Evolutionary conservation across 768 basidiomycete species (phyloP).

Genomic region (Scleroderma citrinum): DNA sequence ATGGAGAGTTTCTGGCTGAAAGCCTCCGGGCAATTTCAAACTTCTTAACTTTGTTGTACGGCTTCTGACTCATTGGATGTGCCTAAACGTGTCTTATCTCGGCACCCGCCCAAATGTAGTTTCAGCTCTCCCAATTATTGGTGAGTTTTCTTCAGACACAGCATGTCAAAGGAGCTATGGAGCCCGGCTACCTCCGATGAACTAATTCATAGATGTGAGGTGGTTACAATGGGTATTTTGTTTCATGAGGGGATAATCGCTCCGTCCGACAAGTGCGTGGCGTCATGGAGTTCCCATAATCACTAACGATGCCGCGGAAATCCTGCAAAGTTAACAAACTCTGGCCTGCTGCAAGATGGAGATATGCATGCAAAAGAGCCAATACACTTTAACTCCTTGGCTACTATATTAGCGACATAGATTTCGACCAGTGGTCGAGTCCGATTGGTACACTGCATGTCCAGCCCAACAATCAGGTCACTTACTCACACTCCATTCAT

Average conservation of each 20-base stretch:
- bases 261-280: conserved; percentile 10
- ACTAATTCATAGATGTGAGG: too few relatives aligned
- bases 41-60: background rate
- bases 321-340: too few relatives aligned
- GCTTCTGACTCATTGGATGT: background rate
- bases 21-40: conserved; percentile 1
- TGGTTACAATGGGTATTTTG: conserved; percentile 57
- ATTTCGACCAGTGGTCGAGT: too few relatives aligned
- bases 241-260: conserved; percentile 58
- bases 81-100: background rate
- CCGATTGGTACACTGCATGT: too few relatives aligned
- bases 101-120: background rate
- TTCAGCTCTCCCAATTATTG: background rate
- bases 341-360: conserved; percentile 51
- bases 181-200: background rate
- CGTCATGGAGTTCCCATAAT: too few relatives aligned
- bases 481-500: too few relatives aligned
- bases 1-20: background rate
- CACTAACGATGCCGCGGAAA: too few relatives aligned
- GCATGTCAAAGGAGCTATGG: background rate
- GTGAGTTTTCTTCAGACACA: background rate
- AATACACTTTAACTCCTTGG: too few relatives aligned
- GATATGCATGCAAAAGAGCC: too few relatives aligned
- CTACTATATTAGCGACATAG: too few relatives aligned
- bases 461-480: too few relatives aligned